Percentiles rank a stretch among this genome's conserved stretches.
Evolutionary conservation across 2,329 filamentous ascomycete genomes (phyloP).

Genomic region (Aspergillus ochraceus): DNA sequence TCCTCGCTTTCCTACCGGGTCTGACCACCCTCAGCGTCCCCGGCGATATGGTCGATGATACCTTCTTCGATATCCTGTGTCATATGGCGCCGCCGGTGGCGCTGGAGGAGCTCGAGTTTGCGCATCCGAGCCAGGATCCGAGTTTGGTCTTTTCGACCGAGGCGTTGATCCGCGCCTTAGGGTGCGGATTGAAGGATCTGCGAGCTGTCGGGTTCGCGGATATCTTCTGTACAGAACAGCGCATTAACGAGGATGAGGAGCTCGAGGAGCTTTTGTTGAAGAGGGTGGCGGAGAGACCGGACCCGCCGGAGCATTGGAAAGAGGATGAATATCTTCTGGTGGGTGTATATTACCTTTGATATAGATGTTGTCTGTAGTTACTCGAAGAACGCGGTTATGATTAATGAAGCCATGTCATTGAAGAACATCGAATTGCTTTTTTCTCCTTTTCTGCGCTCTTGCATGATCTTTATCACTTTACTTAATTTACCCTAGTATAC

Average conservation of each 20-base stretch:
- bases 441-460: neutral
- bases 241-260: conserved; percentile 24
- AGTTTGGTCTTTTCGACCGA: conserved; percentile 22
- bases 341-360: conserved; percentile 21
- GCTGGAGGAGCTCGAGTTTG: conserved; percentile 32
- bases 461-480: neutral
- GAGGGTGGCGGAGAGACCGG: conserved; percentile 9
- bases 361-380: neutral
- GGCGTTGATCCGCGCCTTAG: conserved; percentile 22
- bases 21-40: conserved; percentile 32
- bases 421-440: neutral
- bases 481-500: too few species aligned
- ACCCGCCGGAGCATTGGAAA: neutral
- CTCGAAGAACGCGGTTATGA: neutral
- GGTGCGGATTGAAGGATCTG: conserved; percentile 25
- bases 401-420: neutral
- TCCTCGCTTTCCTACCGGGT: conserved; percentile 26
- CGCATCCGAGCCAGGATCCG: conserved; percentile 17
- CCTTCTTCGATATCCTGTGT: conserved; percentile 28
- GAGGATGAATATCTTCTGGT: conserved; percentile 5
- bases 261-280: conserved; percentile 27
- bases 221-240: conserved; percentile 21
- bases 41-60: conserved; percentile 28
- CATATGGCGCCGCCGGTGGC: conserved; percentile 16
- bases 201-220: conserved; percentile 29